Conservation (phyloP, 2,329 filamentous ascomycete species). For the Aureobasidium sp. region DNA sequence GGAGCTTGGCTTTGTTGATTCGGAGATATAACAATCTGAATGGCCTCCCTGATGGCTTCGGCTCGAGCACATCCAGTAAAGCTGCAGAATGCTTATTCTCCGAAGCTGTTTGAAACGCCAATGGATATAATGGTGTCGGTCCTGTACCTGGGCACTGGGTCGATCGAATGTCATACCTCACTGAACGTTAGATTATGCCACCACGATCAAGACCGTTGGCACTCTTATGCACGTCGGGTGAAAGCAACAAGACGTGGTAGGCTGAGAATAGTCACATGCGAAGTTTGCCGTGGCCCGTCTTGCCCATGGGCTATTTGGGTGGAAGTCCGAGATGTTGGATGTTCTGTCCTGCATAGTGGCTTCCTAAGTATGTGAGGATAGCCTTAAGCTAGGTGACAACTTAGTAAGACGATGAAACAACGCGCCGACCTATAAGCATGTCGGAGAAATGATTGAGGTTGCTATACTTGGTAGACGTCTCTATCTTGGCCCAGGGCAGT, state of each 20-base stretch:
- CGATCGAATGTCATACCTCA: background rate
- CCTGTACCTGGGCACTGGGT: background rate
- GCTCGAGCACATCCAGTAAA: background rate
- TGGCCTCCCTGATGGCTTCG: background rate
- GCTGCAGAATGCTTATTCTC: background rate
- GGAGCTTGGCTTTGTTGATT: constrained; percentile 1
- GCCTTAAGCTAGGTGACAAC: background rate
- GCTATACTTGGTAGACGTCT: background rate
- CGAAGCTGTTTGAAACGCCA: background rate
- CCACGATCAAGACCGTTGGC: background rate
- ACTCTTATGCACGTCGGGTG: background rate
- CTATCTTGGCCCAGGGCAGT: background rate
- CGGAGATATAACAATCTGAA: background rate
- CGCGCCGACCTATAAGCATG: background rate
- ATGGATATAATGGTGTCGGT: background rate
- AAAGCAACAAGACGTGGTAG: background rate
- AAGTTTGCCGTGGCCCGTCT: background rate
- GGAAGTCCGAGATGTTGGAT: background rate
- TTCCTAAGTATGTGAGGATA: background rate
- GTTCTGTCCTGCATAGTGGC: background rate
- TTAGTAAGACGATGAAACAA: background rate
- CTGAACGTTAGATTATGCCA: background rate
- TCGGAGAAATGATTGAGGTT: background rate
- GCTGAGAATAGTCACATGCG: background rate
- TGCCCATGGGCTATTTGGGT: background rate